Evolutionary conservation across 75 land plant genomes (phyloP).

Genomic region (Selaginella moellendorffii): DNA sequence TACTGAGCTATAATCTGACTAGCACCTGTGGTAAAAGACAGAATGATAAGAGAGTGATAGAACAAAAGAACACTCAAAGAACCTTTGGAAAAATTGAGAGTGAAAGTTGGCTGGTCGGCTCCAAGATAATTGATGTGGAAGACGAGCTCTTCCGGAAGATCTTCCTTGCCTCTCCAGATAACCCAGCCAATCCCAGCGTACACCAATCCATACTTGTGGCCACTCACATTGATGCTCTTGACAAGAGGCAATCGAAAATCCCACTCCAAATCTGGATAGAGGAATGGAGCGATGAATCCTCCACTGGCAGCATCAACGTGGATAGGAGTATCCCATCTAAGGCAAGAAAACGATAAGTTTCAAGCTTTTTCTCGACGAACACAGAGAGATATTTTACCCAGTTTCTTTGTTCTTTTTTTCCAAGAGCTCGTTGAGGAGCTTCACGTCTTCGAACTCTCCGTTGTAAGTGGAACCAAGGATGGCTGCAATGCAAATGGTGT

Average conservation of each 20-base stretch:
- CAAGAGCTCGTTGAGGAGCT: conserved; percentile 37
- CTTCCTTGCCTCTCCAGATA: conserved; percentile 49
- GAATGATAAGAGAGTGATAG: too few relatives aligned
- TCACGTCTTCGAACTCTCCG: conserved; percentile 59
- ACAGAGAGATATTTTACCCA: conserved; percentile 27
- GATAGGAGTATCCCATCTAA: conserved; percentile 54
- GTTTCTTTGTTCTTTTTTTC: conserved; percentile 41
- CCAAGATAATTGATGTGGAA: conserved; percentile 76
- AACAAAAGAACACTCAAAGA: too few relatives aligned
- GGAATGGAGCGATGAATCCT: conserved; percentile 50
- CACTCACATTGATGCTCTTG: conserved; percentile 70
- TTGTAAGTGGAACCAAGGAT: conserved; percentile 53
- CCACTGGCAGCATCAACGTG: conserved; percentile 68
- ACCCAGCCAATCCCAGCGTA: conserved; percentile 74
- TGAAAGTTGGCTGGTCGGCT: conserved; percentile 69
- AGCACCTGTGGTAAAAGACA: conserved; percentile 30
- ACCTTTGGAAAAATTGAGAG: conserved; percentile 82
- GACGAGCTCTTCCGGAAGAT: conserved; percentile 60
- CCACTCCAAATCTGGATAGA: conserved; percentile 53
- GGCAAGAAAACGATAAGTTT: neutral
- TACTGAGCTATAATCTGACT: conserved; percentile 43
- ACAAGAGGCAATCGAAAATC: conserved; percentile 47
- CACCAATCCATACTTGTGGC: conserved; percentile 61
- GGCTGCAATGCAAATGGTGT: conserved; percentile 49
- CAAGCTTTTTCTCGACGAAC: neutral